Base-by-base conservation (phyloP, 2,329 filamentous ascomycete genomes). In the Penicillium sclerotigenum region DNA sequence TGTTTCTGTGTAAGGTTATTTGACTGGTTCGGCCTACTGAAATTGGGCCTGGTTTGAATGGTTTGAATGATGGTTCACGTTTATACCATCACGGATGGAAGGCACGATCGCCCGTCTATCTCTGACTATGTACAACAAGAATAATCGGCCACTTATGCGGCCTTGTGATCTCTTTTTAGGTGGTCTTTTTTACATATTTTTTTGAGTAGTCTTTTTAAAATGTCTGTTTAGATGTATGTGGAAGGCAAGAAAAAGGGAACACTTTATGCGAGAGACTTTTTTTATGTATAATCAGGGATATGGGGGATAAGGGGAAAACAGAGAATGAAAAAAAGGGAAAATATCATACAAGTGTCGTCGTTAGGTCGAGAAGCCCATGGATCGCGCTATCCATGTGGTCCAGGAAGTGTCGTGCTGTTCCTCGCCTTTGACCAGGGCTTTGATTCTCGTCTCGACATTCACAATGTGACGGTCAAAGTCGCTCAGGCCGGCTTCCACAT, bases 401-500 rank as follows among this genome's bases (percentile, higher is more conserved):
- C 86, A 89, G 58, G 75, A 75, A 45, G 61, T 83, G 80, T 67
- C 84, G 63, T 83, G 83, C 70, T 87, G 83, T 72, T 86, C 83
- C 8, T 88, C 81, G 60, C 85, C 83, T 14, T 69, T 68, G 67
- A 88, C 83, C 31, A 91, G 73, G 62, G 85, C 82, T 38, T 83
- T 80, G 1, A 87, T 83, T 37, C 85, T 78, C 38, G 73, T 79
- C 77, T 89, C 90, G 47, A 90, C 81, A 52, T 90, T 87, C 43
- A 82, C 78, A 1, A 94, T 89, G 71, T 92, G 88, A 47, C 83
- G 81, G 72, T 92, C 89, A 71, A 96, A 95, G 59, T 91, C 88
- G 11, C 76, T 77, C 0, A 96, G 85, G 1, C 89, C 89, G 59
- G 91, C 88, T 68, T 96, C 91, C 9, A 96, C 89, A 68, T 97